Evolutionary conservation across 2,329 filamentous ascomycete genomes (phyloP), one percentile per base, ranked within the genome.

Genomic region (Alternaria viburni): DNA sequence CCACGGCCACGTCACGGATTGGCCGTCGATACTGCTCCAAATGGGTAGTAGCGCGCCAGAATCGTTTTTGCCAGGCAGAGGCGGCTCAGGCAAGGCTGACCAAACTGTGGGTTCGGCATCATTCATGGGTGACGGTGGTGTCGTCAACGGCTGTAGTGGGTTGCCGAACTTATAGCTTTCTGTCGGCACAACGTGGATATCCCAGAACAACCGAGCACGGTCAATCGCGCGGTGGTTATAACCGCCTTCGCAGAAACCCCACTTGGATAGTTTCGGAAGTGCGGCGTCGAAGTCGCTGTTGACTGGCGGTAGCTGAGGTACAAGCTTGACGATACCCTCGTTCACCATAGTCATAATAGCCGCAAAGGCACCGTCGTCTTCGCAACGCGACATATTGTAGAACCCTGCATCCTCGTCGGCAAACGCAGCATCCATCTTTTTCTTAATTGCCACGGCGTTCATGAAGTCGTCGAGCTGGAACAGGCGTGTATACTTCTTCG

Each of bases 171-270:
- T 71, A 75, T 93, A 93, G 0, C 66, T 75, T 8, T 80, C 74
- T 0, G 89, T 91, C 1, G 89, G 89, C 1, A 83, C 79, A 19
- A 89, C 83, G 46, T 86, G 83, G 36, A 93, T 81, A 10, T 85
- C 83, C 77, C 92, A 93, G 67, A 87, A 86, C 54, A 92, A 85
- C 69, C 88, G 87, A 32, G 84, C 84, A 69, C 90, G 90, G 36
- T 91, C 87, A 65, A 90, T 89, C 61, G 88, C 87, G 59, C 90
- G 85, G 21, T 89, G 90, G 71, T 91, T 88, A 77, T 93, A 93
- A 67, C 91, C 88, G 15, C 87, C 87, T 8, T 90, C 89, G 57
- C 88, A 86, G 71, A 93, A 91, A 1, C 91, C 91, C 74, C 91
- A 90, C 2, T 89, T 88, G 6, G 80, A 83, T 23, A 85, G 68